Evolutionary conservation across 768 basidiomycete species (phyloP), one percentile per base, ranked within the genome.

Genomic region (Suillus variegatus): DNA sequence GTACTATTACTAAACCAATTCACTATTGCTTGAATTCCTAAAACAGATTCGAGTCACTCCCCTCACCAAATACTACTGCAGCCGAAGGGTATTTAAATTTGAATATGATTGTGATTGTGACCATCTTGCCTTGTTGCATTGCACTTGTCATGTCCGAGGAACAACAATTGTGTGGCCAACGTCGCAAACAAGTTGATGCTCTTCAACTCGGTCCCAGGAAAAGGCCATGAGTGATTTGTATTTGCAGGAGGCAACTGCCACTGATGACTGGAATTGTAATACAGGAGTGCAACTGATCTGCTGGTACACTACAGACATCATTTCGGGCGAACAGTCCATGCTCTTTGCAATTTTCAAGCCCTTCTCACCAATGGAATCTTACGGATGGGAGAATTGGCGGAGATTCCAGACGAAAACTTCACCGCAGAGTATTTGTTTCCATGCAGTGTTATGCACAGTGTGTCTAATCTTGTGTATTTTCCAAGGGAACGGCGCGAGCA

Each of bases 221-320:
- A 47, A 70, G 44, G 60, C 57, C 60, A 36, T 68, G 38, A 40
- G 57, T 60, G 6, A 22, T 18, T 47, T 47, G 22, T 18, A 40
- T 60, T 40, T 8, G 40, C 32, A 41, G 40, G n/a, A n/a, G 32
- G 25, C n/a, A 12, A 18, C 60, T 3, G 2, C 51, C 1, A n/a
- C 35, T 63, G 36, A 36, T 28, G 3, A 38, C 25, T 43, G n/a
- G n/a, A 7, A n/a, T 56, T 5, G 1, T 36, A 12, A n/a, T 57
- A 63, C 28, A 68, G 68, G 8, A 51, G 46, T 16, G 20, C 28
- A 18, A 64, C 67, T 4, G 71, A 72, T 65, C 71, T 68, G 9
- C 44, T 73, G 28, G 65, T 68, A 20, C 70, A 72, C 36, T 65
- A 71, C 52, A 68, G 73, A 5, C 60, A 54, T 4, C 73, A 75